Percentiles rank a stretch among this genome's conserved stretches.
Conservation (phyloP, 371 early-diverging fungal species). For the Furculomyces boomerangus region DNA sequence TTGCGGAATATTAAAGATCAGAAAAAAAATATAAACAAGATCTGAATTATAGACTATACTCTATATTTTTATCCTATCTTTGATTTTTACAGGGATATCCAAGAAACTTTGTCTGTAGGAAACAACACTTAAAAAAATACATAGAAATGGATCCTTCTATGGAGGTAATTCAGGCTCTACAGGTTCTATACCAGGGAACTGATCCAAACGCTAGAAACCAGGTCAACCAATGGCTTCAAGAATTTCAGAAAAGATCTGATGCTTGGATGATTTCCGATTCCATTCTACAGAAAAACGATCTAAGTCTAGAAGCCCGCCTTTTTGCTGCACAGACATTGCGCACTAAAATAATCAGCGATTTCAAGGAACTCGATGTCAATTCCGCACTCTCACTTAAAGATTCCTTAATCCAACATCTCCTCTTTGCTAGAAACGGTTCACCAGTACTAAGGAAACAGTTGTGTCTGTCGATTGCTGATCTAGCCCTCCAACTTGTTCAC, state of each 20-base stretch:
- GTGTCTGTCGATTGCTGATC: conserved; percentile 63
- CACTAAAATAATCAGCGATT: conserved; percentile 72
- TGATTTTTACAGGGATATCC: too few relatives aligned
- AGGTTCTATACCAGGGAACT: conserved; percentile 16
- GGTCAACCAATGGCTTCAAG: conserved; percentile 66
- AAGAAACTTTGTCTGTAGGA: too few relatives aligned
- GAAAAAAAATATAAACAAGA: too few relatives aligned
- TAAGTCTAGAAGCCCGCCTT: conserved; percentile 41
- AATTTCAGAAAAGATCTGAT: conserved; percentile 48
- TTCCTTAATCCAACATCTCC: conserved; percentile 46
- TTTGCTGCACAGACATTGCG: conserved; percentile 90
- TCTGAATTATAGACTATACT: too few relatives aligned
- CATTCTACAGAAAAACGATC: conserved; percentile 35
- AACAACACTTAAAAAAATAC: too few relatives aligned
- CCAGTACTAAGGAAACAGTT: conserved; percentile 57
- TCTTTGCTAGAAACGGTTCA: conserved; percentile 31
- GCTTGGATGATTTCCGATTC: conserved; percentile 74
- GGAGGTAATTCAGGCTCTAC: neutral
- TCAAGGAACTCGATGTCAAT: conserved; percentile 45
- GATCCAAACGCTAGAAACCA: conserved; percentile 16
- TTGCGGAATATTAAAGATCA: too few relatives aligned
- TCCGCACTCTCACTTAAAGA: conserved; percentile 56
- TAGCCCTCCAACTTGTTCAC: conserved; percentile 62
- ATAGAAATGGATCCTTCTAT: neutral
- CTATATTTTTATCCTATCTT: too few relatives aligned